These are phyloP conservation scores for Candida albicans DNA, from an alignment of 1,139 yeast genomes.

Conservation along the genomic window DNA sequence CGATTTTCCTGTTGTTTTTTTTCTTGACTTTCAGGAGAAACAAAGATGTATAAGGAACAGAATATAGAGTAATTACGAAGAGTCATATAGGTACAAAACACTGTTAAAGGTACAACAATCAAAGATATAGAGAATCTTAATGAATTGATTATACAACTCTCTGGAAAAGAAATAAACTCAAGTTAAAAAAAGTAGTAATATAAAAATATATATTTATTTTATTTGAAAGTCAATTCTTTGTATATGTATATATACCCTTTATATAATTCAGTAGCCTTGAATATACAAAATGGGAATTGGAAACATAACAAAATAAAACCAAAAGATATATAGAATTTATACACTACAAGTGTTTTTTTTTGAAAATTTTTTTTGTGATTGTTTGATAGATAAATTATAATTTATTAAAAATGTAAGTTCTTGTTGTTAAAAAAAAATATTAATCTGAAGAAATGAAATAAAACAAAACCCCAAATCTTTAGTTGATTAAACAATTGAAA, in stretches of 20 bases:
- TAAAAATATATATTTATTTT: background rate
- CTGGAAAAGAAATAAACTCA: background rate
- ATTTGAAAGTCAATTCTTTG: too few relatives aligned
- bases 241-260: too few relatives aligned
- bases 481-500: conserved; percentile 7
- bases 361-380: background rate
- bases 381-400: background rate
- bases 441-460: conserved; percentile 1
- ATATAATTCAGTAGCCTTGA: too few relatives aligned
- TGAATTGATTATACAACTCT: background rate
- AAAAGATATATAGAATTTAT: conserved; percentile 4
- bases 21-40: too few relatives aligned
- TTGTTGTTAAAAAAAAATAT: background rate
- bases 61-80: too few relatives aligned
- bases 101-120: too few relatives aligned
- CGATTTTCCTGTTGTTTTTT: too few relatives aligned
- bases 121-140: too few relatives aligned
- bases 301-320: background rate
- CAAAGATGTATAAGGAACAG: too few relatives aligned
- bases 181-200: conserved; percentile 11
- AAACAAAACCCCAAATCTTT: background rate
- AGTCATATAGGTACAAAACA: too few relatives aligned
- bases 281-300: too few relatives aligned
- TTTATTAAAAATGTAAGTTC: background rate
- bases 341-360: background rate